Base-by-base conservation (phyloP, 345 rosid genomes). In the Sonneratia alba region DNA sequence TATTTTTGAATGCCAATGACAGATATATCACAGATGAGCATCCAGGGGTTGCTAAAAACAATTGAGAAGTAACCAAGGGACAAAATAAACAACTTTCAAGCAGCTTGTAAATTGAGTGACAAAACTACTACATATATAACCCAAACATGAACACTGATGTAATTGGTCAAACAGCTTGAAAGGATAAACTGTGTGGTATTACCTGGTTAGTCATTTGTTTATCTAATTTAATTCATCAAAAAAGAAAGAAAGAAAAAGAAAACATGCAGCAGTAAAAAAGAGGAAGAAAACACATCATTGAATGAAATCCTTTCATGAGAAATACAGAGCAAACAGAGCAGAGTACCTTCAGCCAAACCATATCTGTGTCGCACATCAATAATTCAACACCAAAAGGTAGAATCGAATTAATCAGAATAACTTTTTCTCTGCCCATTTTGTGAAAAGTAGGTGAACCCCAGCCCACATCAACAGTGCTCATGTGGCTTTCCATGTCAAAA, bases 361-460 rank as follows among this genome's bases (percentile, higher is more conserved):
- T 90, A 80, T 95, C 99, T 34, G 99, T 90, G 74, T 95, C 99
- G 49, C 99, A 95, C 99, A 92, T 95, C 77, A 95, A 74, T 69
- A 95, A 80, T 80, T 95, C 99, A 72, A 69, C 84, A 67, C 99
- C 99, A 77, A 75, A 90, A 67, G 98, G 96, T 27, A 95, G 91
- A 70, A 95, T 80, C 18, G 88, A 77, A 74, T 95, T 91, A 36
- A 95, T 90, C 71, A 95, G 86, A 76, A 92, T 73, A 45, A 91
- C 99, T 84, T 95, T 95, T 77, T 95, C 98, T 88, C 99, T 89
- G 67, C 98, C 99, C 99, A 95, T 92, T 81, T 92, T 95, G 78
- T 95, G 99, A 76, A 95, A 95, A 37, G 94, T 87, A 0, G 97
- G 94, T 36, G 97, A 82, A n/a, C 99, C 99, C 99, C 99, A 95